These are phyloP conservation scores for Corylus americana DNA, from an alignment of 306 rosid genomes.

Conservation along the genomic window DNA sequence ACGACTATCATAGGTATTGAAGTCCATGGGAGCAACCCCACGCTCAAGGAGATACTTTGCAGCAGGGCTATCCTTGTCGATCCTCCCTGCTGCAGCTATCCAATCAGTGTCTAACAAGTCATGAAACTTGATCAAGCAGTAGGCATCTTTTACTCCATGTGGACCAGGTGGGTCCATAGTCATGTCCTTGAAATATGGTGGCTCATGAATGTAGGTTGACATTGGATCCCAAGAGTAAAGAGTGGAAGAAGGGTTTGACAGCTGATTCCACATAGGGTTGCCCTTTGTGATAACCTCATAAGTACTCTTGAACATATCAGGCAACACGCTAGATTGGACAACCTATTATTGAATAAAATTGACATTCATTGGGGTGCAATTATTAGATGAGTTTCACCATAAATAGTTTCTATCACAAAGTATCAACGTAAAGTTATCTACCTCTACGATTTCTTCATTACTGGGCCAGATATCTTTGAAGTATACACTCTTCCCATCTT, in stretches of 20 bases:
- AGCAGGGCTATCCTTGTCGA: conserved; percentile 46
- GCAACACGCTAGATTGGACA: conserved; percentile 40
- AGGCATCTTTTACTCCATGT: conserved; percentile 35
- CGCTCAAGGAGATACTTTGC: conserved; percentile 40
- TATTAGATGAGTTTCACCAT: neutral
- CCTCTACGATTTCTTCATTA: conserved; percentile 47
- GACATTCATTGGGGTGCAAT: neutral
- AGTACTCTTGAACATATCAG: conserved; percentile 44
- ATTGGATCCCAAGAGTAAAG: conserved; percentile 42
- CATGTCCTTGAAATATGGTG: conserved; percentile 44
- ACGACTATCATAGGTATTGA: conserved; percentile 44
- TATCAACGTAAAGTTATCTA: neutral
- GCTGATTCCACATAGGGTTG: conserved; percentile 40
- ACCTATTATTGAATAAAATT: conserved; percentile 20
- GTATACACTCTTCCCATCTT: conserved; percentile 41
- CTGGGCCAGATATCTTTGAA: conserved; percentile 53
- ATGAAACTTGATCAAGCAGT: conserved; percentile 45
- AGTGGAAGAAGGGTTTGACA: conserved; percentile 34
- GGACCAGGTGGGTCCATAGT: conserved; percentile 37
- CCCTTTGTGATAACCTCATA: conserved; percentile 42
- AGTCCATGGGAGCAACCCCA: conserved; percentile 39
- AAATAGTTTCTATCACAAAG: neutral
- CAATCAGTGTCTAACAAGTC: conserved; percentile 51
- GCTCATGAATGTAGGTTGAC: conserved; percentile 48
- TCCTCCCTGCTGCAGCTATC: conserved; percentile 42